Evolutionary conservation across 192 early-diverging fungal genomes (phyloP), one percentile per base, ranked within the genome.

Genomic region (Backusella macrospora): DNA sequence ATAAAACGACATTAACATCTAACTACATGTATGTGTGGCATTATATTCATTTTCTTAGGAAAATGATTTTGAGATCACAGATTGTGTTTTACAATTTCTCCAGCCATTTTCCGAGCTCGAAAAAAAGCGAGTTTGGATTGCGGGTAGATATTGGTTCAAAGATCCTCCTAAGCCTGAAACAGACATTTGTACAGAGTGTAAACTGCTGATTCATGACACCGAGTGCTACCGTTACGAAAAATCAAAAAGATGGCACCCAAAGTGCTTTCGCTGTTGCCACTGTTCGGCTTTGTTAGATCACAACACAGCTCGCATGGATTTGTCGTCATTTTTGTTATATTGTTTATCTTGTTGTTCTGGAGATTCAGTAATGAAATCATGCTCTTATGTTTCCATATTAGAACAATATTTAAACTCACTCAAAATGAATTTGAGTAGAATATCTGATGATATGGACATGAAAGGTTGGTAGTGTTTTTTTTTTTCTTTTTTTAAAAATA

Each of bases 371-470:
- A 48, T 77, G 14, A 52, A 72, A 14, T 68, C 89, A 14, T 92
- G 94, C 70, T 84, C 87, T 71, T 82, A 89, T 78, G 90, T 97
- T 6, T 90, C 95, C n/a, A 90, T 95, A 74, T 83, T 99, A 48
- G 87, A 96, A 73, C 95, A 98, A 84, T 97, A 97, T 81, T 89
- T 91, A 55, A 98, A 95, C 80, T 78, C 96, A 43, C 81, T 99
- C 80, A 87, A 90, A 9, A 91, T 94, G 21, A 93, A 93, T 18
- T 82, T 98, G 59, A 89, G 90, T 72, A 84, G 94, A 38, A 82
- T 99, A 44, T 96, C 63, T 14, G 23, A 59, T 12, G 52, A 93
- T 72, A 86, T 86, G 26, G 75, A 93, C 62, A 84, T 96, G 34
- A 86, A 91, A 16, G 42, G 34, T 38, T 38, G 21, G 43, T 74